A percentile compares a stretch with the other conserved stretches of the same genome.
Evolutionary conservation across 2,329 filamentous ascomycete species (phyloP).

Genomic region (Pseudocercospora fijiensis): DNA sequence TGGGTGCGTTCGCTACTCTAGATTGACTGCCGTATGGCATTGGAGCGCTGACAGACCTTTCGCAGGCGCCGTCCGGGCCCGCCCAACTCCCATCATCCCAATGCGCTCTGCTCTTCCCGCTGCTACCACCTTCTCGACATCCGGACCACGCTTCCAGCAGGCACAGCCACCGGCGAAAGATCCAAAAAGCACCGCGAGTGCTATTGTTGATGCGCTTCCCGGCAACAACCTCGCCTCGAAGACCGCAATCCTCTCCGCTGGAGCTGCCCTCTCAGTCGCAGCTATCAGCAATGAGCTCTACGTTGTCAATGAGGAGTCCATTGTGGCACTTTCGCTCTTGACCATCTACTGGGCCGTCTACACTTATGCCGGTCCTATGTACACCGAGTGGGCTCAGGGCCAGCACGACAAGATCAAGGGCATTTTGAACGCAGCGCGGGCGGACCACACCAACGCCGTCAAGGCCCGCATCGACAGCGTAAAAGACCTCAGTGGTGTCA

Average conservation of each 20-base stretch:
- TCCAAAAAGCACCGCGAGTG: constrained; percentile 95
- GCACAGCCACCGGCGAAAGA: constrained; percentile 72
- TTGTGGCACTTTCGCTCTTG: constrained; percentile 88
- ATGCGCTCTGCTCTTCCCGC: constrained; percentile 73
- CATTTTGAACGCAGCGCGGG: constrained; percentile 90
- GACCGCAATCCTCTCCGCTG: constrained; percentile 92
- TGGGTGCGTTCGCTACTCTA: constrained; percentile 65
- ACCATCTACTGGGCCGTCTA: constrained; percentile 89
- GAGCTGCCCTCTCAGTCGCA: constrained; percentile 85
- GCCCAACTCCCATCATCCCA: constrained; percentile 62
- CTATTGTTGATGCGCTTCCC: constrained; percentile 87
- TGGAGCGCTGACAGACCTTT: constrained; percentile 32
- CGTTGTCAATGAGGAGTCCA: constrained; percentile 97
- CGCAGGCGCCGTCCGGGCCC: constrained; percentile 74
- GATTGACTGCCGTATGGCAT: constrained; percentile 10
- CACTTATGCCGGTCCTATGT: constrained; percentile 89
- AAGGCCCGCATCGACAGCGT: constrained; percentile 92
- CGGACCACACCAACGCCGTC: constrained; percentile 93
- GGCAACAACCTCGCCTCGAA: constrained; percentile 92
- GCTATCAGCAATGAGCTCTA: constrained; percentile 99
- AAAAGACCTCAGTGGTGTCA: constrained; percentile 88
- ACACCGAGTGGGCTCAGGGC: constrained; percentile 85
- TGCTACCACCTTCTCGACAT: constrained; percentile 66
- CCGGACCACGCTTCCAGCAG: constrained; percentile 59
- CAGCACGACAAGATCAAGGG: constrained; percentile 91